These are phyloP conservation scores for Thalassiosira mediterranea DNA, from an alignment of 352 stramenopile genomes.

Conservation along the genomic window DNA sequence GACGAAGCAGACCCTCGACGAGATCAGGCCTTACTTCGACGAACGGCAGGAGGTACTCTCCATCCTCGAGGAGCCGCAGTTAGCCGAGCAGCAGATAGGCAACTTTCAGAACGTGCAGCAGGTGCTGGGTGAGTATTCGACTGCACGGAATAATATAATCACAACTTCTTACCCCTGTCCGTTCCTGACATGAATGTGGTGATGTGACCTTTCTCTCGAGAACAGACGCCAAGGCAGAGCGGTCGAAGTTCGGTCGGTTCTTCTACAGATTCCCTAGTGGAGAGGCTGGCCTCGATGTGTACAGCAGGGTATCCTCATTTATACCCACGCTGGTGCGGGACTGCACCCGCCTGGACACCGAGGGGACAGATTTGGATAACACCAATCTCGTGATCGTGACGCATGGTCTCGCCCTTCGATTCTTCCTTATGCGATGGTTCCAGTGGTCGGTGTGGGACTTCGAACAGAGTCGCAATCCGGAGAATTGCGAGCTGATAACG, in stretches of 20 bases:
- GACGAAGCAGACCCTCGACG: constrained; percentile 48
- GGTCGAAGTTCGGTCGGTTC: constrained; percentile 84
- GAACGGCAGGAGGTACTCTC: constrained; percentile 37
- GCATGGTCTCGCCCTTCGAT: constrained; percentile 63
- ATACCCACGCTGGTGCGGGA: constrained; percentile 69
- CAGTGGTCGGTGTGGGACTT: constrained; percentile 60
- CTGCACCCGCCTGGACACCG: constrained; percentile 31
- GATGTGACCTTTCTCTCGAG: constrained; percentile 13
- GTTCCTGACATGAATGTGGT: background rate
- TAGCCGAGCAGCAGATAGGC: constrained; percentile 86
- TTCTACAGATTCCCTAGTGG: constrained; percentile 87
- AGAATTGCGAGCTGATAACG: constrained; percentile 64
- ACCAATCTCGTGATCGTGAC: constrained; percentile 67
- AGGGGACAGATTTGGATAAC: constrained; percentile 22
- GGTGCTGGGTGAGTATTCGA: background rate
- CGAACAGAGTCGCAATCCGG: constrained; percentile 66
- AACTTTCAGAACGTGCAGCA: constrained; percentile 86
- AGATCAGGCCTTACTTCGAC: constrained; percentile 41
- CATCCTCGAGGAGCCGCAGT: constrained; percentile 69
- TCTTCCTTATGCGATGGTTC: constrained; percentile 78
- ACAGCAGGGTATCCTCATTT: constrained; percentile 84
- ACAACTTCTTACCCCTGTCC: background rate
- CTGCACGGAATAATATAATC: background rate
- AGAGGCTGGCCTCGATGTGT: constrained; percentile 88
- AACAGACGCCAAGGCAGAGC: constrained; percentile 64